Evolutionary conservation across 2,329 filamentous ascomycete genomes (phyloP), one percentile per base, ranked within the genome.

Genomic region (Aspergillus spinulosporus): DNA sequence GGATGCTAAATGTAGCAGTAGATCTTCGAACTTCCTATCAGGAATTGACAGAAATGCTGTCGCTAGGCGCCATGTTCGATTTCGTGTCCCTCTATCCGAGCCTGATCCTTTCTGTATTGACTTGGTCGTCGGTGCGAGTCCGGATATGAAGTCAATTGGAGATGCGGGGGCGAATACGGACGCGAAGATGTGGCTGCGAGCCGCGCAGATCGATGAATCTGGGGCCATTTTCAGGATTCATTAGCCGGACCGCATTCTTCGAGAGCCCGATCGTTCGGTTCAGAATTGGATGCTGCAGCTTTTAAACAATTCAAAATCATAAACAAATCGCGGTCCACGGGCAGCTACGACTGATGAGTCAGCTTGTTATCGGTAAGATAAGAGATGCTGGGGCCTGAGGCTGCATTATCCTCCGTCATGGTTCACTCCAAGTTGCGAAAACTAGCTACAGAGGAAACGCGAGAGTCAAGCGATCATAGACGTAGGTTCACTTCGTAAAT

Each of bases 131-230:
- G 32, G 39, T 28, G 40, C 40, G 51, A 64, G 64, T 8, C 64
- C 64, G 45, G 72, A 62, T 40, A 68, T 58, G 54, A 66, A 66
- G 61, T 67, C 66, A 52, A 70, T 68, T 14, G 70, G 62, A 14
- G 70, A 70, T 52, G 72, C 64, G 49, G 73, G 68, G 47, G 75
- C 68, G 59, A 78, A 78, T 47, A 78, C 75, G 9, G 76, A 76
- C 54, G 66, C 66, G 61, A 78, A 76, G 21, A 78, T 70, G 60
- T 74, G 75, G 64, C 71, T 72, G 59, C 72, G 72, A 56, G 55
- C 50, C 37, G 26, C 39, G 31, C 55, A 57, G 45, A 57, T 53
- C 37, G 49, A 53, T 6, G 49, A 53, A 15, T 57, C 55, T 21
- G 55, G 55, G 43, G 49, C 42, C 55, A 57, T 57, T 5, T 28